A percentile compares a stretch with the other conserved stretches of the same genome.
These are phyloP conservation scores for Nelumbo lutea DNA, from an alignment of 164 flowering plant genomes.

Conservation along the genomic window DNA sequence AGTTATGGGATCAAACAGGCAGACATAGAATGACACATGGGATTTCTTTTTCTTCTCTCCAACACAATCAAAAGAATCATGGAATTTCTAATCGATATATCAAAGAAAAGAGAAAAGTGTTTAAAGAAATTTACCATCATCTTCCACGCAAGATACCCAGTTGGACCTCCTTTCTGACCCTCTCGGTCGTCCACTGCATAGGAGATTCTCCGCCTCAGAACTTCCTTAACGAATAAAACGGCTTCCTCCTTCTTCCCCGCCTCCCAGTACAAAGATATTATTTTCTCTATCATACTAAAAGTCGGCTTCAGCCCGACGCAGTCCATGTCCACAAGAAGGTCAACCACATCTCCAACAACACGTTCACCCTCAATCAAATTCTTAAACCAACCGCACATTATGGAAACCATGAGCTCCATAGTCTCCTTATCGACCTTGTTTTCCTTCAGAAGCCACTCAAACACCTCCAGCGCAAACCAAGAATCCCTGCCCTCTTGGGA, in stretches of 20 bases:
- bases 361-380: slow-evolving; percentile 59
- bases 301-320: slow-evolving; percentile 81
- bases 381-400: slow-evolving; percentile 89
- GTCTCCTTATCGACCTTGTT: slow-evolving; percentile 87
- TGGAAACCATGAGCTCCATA: slow-evolving; percentile 91
- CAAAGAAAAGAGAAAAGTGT: background rate
- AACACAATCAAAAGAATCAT: background rate
- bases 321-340: slow-evolving; percentile 87
- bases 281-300: slow-evolving; percentile 93
- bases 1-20: background rate
- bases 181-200: slow-evolving; percentile 35
- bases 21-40: background rate
- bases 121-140: slow-evolving; percentile 61
- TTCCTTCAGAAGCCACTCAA: slow-evolving; percentile 87
- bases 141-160: slow-evolving; percentile 96
- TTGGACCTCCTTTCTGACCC: slow-evolving; percentile 72
- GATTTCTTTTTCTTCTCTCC: background rate
- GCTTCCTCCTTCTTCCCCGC: slow-evolving; percentile 57
- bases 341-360: slow-evolving; percentile 64
- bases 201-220: slow-evolving; percentile 49
- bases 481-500: slow-evolving; percentile 93
- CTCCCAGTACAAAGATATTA: slow-evolving; percentile 81
- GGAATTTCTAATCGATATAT: background rate
- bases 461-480: slow-evolving; percentile 94
- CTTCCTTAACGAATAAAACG: slow-evolving; percentile 66